Base-by-base conservation (phyloP, 1,284 basidiomycete species). In the Moniliophthora roreri region DNA sequence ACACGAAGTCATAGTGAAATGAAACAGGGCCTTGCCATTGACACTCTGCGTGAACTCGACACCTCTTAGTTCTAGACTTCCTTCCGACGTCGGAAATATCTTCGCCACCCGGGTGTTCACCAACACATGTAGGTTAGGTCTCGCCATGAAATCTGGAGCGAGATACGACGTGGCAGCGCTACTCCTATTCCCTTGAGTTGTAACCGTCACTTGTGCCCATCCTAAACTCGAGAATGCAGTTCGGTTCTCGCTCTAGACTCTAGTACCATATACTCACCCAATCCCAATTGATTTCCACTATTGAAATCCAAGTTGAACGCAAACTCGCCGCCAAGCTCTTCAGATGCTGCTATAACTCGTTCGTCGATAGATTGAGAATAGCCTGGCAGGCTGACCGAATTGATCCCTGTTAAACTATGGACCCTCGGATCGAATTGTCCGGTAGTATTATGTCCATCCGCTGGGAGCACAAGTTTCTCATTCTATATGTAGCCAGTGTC, bases 221-320 rank as follows among this genome's bases (percentile, higher is more conserved):
- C 73, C 77, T 68, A 34, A 39, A 15, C 15, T 37, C 11, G n/a
- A 42, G 16, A 5, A 44, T 32, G 21, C 40, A 28, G 11, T 18
- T 26, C 18, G 7, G 13, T 3, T 44, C 11, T 24, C 21, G 40
- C 16, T 13, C 21, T 4, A 23, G 35, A 23, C 23, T 21, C 16
- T 18, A 38, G 16, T 20, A 13, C 8, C 7, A 15, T 2, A 23
- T 28, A 41, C 67, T 48, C 46, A 68, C 76, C 71, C 28, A 77
- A 59, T 18, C 76, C 74, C 32, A 71, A 56, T 0, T 63, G 60
- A 42, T 70, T 62, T 0, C 75, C 75, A 4, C 63, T 63, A 41
- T 74, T 72, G 51, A 68, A 62, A 54, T 79, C 77, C 13, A 62
- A 52, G 53, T 72, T 74, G 60, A 66, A 77, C 0, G 69, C 64